Conservation (phyloP, 768 basidiomycete species). For the Xerocomus potaroensis region DNA sequence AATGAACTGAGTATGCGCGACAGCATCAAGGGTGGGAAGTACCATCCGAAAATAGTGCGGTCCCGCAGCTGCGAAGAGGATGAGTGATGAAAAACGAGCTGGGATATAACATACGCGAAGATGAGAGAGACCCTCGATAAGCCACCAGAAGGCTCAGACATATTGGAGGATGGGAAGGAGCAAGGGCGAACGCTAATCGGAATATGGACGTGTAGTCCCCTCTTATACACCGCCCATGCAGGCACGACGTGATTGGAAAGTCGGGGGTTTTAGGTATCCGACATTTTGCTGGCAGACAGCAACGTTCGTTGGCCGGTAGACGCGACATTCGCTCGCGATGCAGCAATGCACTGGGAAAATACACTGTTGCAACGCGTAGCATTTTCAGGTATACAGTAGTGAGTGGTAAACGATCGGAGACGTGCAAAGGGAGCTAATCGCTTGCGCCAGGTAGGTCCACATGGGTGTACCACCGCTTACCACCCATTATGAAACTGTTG, state of each 20-base stretch:
- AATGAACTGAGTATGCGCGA: slow-evolving; percentile 3
- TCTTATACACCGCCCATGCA: slow-evolving; percentile 10
- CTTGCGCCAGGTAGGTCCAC: neutral
- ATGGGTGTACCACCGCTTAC: too few relatives aligned
- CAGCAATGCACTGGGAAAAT: neutral
- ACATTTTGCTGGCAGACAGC: slow-evolving; percentile 7
- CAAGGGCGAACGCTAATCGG: neutral
- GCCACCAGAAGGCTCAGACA: slow-evolving; percentile 15
- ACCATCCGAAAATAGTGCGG: slow-evolving; percentile 87
- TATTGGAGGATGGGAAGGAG: slow-evolving; percentile 5
- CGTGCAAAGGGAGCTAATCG: neutral
- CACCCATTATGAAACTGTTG: too few relatives aligned
- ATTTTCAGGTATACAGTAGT: neutral
- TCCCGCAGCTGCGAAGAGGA: slow-evolving; percentile 59
- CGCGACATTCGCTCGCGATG: neutral
- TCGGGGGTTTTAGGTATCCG: neutral
- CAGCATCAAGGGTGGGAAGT: too few relatives aligned
- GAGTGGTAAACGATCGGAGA: neutral
- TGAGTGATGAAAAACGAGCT: neutral
- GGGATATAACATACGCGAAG: slow-evolving; percentile 59
- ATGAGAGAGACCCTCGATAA: slow-evolving; percentile 70
- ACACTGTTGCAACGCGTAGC: neutral
- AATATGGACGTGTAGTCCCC: neutral
- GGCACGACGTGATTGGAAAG: neutral
- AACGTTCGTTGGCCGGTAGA: slow-evolving; percentile 21